Percentiles rank a stretch among this genome's conserved stretches.
phyloP scores from a whole-genome alignment of 306 rosid genomes.

The Glycine tomentella region DNA sequence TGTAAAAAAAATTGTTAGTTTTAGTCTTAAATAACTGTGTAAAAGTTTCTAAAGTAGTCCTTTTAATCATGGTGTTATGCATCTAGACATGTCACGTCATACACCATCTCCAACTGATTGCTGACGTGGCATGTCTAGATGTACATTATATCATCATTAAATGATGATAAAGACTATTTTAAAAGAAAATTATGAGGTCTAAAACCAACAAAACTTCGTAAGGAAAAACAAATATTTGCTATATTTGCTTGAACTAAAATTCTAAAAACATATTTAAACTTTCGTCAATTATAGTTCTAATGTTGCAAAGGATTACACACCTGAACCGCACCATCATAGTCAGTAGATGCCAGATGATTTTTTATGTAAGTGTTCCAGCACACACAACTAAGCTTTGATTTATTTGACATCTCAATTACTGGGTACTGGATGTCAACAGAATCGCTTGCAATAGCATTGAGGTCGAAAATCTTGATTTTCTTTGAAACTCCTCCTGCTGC shows the following conservation, averaged over 20 bases:
- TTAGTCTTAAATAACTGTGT: too few species aligned
- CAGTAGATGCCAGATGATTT: conserved; percentile 91
- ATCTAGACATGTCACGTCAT: neutral
- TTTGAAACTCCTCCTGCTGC: conserved; percentile 91
- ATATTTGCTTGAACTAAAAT: neutral
- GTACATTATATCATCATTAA: neutral
- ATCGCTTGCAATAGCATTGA: conserved; percentile 63
- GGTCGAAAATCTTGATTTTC: conserved; percentile 86
- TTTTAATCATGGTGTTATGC: neutral
- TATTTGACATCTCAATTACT: conserved; percentile 76
- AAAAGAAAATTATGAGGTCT: neutral
- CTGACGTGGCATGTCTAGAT: neutral
- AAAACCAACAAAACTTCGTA: neutral
- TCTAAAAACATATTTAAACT: neutral
- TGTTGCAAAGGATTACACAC: conserved; percentile 56
- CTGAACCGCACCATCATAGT: conserved; percentile 88
- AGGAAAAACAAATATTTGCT: neutral
- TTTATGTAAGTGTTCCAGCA: conserved; percentile 89
- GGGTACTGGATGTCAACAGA: conserved; percentile 85
- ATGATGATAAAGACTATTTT: neutral
- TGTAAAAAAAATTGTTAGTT: too few species aligned
- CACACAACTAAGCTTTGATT: conserved; percentile 80
- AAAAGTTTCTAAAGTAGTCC: too few species aligned
- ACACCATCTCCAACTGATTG: neutral
- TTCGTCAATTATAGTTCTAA: conserved; percentile 1